Evolutionary conservation across 2,329 filamentous ascomycete species (phyloP).

Genomic region (Fusarium xyrophilum): DNA sequence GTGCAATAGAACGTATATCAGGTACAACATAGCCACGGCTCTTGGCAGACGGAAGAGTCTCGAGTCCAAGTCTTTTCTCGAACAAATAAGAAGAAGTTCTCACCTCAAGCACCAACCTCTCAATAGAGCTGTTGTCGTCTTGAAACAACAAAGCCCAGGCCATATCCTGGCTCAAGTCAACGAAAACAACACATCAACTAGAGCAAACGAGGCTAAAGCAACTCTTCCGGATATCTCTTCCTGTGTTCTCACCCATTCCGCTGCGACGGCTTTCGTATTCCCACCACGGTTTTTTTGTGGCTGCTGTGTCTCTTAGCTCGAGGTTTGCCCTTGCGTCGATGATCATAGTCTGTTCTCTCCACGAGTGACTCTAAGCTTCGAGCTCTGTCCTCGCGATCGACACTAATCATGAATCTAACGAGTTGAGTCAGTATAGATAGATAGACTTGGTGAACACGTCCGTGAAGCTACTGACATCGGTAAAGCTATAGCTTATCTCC

Average conservation of each 20-base stretch:
- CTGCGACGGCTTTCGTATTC: constrained; percentile 34
- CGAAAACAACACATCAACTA: constrained; percentile 19
- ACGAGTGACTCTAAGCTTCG: background rate
- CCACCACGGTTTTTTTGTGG: background rate
- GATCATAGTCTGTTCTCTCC: background rate
- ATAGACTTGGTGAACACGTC: background rate
- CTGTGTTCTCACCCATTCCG: constrained; percentile 22
- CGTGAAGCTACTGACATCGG: background rate
- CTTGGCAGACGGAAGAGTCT: background rate
- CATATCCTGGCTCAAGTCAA: constrained; percentile 26
- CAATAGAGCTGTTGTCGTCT: background rate
- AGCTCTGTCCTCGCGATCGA: background rate
- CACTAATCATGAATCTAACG: background rate
- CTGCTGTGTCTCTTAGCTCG: constrained; percentile 3
- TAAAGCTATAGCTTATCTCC: background rate
- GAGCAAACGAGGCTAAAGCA: constrained; percentile 5
- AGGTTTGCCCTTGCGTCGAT: background rate
- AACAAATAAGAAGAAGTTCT: background rate
- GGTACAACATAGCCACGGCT: background rate
- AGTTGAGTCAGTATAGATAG: background rate
- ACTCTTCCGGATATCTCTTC: constrained; percentile 12
- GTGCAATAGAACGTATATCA: background rate
- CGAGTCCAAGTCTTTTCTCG: background rate
- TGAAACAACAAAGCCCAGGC: constrained; percentile 29
- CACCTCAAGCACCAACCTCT: constrained; percentile 4